phyloP scores from a whole-genome alignment of 1,284 basidiomycete genomes.

The Fomitopsis schrenkii region DNA sequence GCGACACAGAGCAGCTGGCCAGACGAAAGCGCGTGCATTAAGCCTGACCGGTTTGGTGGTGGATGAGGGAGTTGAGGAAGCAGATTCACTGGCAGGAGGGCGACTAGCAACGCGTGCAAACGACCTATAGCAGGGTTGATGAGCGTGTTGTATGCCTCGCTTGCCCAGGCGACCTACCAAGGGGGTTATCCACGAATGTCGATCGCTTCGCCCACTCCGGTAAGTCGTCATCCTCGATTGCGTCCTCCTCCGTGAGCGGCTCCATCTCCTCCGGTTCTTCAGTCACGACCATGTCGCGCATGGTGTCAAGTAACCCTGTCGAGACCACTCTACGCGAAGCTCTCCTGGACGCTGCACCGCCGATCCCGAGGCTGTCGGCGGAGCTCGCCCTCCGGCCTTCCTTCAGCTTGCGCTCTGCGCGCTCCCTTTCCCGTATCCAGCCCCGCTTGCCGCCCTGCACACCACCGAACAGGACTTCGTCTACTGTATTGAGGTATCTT shows the following conservation, averaged over 20 bases:
- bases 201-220: slow-evolving; percentile 71
- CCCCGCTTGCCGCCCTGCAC: slow-evolving; percentile 45
- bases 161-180: slow-evolving; percentile 42
- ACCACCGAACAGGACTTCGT: slow-evolving; percentile 67
- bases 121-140: slow-evolving; percentile 40
- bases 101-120: slow-evolving; percentile 51
- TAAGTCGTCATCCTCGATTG: slow-evolving; percentile 59
- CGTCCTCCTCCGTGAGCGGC: slow-evolving; percentile 45
- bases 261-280: slow-evolving; percentile 61
- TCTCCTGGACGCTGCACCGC: slow-evolving; percentile 11
- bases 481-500: slow-evolving; percentile 68
- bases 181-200: slow-evolving; percentile 47
- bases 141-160: background rate
- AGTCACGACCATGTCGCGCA: slow-evolving; percentile 42
- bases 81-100: slow-evolving; percentile 40
- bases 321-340: slow-evolving; percentile 47
- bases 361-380: slow-evolving; percentile 31
- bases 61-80: slow-evolving; percentile 38
- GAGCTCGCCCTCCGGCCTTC: slow-evolving; percentile 51
- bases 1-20: slow-evolving; percentile 78
- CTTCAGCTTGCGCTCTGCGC: slow-evolving; percentile 19
- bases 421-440: slow-evolving; percentile 48
- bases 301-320: slow-evolving; percentile 46
- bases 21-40: slow-evolving; percentile 63
- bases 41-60: slow-evolving; percentile 33